These are phyloP conservation scores for Fusarium brachygibbosum DNA, from an alignment of 2,329 filamentous ascomycete species.

Conservation along the genomic window DNA sequence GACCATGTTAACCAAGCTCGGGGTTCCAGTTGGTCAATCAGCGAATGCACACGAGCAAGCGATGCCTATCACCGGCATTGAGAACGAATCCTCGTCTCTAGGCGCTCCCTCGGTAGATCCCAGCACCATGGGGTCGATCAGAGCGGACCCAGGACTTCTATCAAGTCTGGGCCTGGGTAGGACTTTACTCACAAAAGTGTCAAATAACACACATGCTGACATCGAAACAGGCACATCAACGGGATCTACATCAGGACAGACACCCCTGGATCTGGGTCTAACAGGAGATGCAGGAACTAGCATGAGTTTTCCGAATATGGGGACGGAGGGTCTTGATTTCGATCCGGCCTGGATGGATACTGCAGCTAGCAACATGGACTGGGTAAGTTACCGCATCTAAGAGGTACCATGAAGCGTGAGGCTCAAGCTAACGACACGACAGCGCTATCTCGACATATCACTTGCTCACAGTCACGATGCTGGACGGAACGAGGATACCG, in stretches of 20 bases:
- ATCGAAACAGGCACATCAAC: conserved; percentile 30
- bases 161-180: conserved; percentile 45
- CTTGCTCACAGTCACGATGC: conserved; percentile 51
- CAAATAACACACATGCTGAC: conserved; percentile 34
- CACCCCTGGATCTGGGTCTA: conserved; percentile 41
- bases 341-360: conserved; percentile 56
- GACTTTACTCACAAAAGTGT: conserved; percentile 9
- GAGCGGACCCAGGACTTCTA: conserved; percentile 39
- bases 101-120: conserved; percentile 39
- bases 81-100: conserved; percentile 35
- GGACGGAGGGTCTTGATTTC: conserved; percentile 47
- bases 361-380: conserved; percentile 54
- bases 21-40: conserved; percentile 47
- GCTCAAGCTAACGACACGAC: conserved; percentile 21
- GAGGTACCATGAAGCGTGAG: conserved; percentile 1
- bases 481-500: conserved; percentile 47
- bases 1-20: conserved; percentile 61
- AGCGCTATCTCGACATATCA: conserved; percentile 55
- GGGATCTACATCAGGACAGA: conserved; percentile 39
- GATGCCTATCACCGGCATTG: conserved; percentile 11
- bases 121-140: conserved; percentile 40
- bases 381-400: conserved; percentile 50
- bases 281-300: conserved; percentile 35
- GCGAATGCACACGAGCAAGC: conserved; percentile 7
- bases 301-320: conserved; percentile 43